Base-by-base conservation (phyloP, 2,329 filamentous ascomycete species). In the Xylaria arbuscula region DNA sequence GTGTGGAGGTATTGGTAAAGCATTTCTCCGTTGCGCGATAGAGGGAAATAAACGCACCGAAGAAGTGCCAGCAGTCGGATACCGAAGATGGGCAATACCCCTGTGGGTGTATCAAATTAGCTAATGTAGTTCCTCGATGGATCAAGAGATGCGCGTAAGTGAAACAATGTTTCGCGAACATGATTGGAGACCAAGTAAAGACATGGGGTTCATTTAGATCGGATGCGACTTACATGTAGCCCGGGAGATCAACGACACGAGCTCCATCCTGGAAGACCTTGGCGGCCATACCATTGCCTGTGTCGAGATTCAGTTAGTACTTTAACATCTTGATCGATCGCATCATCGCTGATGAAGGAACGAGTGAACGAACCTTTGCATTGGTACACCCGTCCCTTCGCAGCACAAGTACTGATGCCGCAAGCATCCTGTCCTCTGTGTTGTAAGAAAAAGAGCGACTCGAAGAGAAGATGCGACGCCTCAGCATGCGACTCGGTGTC, bases 41-140 rank as follows among this genome's bases (percentile, higher is more conserved):
- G 15, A 45, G 17, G 8, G 40, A 17, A 45, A 45, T 17, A 13
- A n/a, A 45, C 40, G n/a, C 56, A 66, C 69, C 3, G 90, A 89
- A 75, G 89, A 92, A 81, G 88, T 92, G 62, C 91, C 91, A 17
- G 91, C 90, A 4, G 91, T 93, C n/a, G 91, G 91, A 79, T 93
- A 93, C 79, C 91, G 85, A 72, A 93, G 80, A 79, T 93, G 91
- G 42, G 88, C 91, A 61, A 93, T 82, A 3, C 68, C 69, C 65
- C 65, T 68, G 2, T 1, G n/a, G n/a, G 61, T 42, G 40, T 11
- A 53, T 13, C 10, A 45, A 11, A 45, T 64, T 24, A 68, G 68
- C 4, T n/a, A 38, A 47, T 6, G 6, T 9, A 32, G 51, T 63
- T 11, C 1, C 2, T 40, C 11, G 28, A 17, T n/a, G 19, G 19